Evolutionary conservation across 2,329 filamentous ascomycete species (phyloP), one percentile per base, ranked within the genome.

Genomic region (Byssochlamys sp.): DNA sequence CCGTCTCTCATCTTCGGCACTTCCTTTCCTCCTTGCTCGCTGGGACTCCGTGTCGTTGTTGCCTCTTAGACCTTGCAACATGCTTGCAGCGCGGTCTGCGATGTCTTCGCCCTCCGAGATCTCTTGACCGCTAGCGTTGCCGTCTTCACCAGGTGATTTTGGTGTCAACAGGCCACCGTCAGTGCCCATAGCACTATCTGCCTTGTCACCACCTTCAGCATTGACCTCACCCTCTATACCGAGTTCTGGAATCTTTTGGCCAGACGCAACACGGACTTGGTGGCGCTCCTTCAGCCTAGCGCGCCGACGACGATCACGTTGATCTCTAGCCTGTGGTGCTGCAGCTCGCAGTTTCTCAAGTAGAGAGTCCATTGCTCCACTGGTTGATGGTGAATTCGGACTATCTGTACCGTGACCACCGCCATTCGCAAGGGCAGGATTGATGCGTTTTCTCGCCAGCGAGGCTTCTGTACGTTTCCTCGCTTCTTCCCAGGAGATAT

Each of bases 321-420:
- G 88, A 71, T 96, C 91, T 71, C 89, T 82, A 28, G 89, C 84
- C 75, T 96, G 90, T 29, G 94, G 92, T 57, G 91, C 92, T 1
- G 94, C 94, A 57, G 91, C 91, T 58, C 94, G 88, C 57, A 99
- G 79, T 75, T 97, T 97, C 83, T 96, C 90, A 53, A 99, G 83
- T 26, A 99, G 78, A 48, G 88, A 90, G 75, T 99, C 94, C 91
- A 99, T 97, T 55, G 91, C 94, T 56, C 92, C 94, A 5, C 90
- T 90, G 57, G 84, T 87, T 31, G 82, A 81, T 26, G 90, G 88
- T 2, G 86, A 87, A 29, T 81, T 78, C 4, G 85, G 85, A 19
- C 72, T 72, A 11, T 77, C 74, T 14, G 75, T 74, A 19, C 67
- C 72, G 29, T 71, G 64, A 27, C 66, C 63, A n/a, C 73, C 74